Base-by-base conservation (phyloP, 306 rosid species). In the Begonia loranthoides region DNA sequence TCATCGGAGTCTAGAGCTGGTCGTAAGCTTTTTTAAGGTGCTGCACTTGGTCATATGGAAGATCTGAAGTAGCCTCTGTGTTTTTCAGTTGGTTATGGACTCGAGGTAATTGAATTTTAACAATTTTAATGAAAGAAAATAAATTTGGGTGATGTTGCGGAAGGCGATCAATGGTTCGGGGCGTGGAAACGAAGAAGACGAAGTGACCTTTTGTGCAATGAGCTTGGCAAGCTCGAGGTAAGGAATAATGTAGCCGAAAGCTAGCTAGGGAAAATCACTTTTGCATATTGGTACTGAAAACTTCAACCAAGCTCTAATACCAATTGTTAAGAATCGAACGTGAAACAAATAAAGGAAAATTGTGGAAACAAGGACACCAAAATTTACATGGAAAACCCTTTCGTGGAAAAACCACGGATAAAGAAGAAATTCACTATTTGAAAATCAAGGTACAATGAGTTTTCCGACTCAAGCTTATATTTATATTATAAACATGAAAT, bases 201-300 rank as follows among this genome's bases (percentile, higher is more conserved):
- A 15, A 33, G 46, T 77, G 79, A 52, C 75, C 58, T 66, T 74
- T 16, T 52, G 56, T 13, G 75, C 84, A 13, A 73, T 57, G 50
- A 63, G 69, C 50, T 73, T 73, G 5, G 70, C 53, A 2, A 78
- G 64, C 63, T 78, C 66, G 0, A 78, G 40, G 44, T 36, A 67
- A 12, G 80, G 80, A 17, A 55, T n/a, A 10, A 77, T 48, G 52
- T 77, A 76, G 15, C 76, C 79, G 14, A 72, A 72, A 3, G 76
- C 83, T 8, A 67, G 59, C 79, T 79, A 77, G 55, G 84, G 84
- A 36, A 73, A 70, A 78, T 13, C 34, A 61, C 75, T n/a, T n/a
- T n/a, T n/a, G n/a, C n/a, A n/a, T n/a, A n/a, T n/a, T n/a, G n/a
- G n/a, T n/a, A n/a, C n/a, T n/a, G n/a, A n/a, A n/a, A n/a, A n/a